Evolutionary conservation across 1,284 basidiomycete species (phyloP).

Genomic region (Sphagnurus paluster): DNA sequence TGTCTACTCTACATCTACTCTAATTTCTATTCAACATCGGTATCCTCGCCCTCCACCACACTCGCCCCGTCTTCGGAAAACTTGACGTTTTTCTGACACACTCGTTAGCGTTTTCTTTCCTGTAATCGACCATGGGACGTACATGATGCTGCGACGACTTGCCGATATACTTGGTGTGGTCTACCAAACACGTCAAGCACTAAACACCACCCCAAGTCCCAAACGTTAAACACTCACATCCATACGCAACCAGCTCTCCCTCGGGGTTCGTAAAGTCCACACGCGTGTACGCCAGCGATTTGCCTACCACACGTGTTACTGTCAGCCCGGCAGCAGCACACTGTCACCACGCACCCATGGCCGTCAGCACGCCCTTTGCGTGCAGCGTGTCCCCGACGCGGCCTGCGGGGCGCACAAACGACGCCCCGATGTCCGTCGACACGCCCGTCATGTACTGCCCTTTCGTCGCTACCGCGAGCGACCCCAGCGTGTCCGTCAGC

Average conservation of each 20-base stretch:
- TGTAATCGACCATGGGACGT: constrained; percentile 27
- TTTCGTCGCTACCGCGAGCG: constrained; percentile 78
- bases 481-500: constrained; percentile 84
- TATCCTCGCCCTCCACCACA: constrained; percentile 66
- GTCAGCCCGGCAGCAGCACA: background rate
- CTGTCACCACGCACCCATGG: constrained; percentile 49
- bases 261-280: constrained; percentile 73
- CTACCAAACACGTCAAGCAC: constrained; percentile 35
- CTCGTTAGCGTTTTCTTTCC: too few species aligned
- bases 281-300: constrained; percentile 79
- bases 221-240: constrained; percentile 48
- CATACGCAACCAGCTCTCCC: constrained; percentile 83
- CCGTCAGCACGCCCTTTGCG: constrained; percentile 61
- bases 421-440: constrained; percentile 84
- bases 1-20: background rate
- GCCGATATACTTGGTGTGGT: constrained; percentile 88
- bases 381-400: constrained; percentile 62
- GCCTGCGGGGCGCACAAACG: constrained; percentile 77
- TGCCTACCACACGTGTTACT: constrained; percentile 51
- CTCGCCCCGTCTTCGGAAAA: constrained; percentile 78
- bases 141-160: constrained; percentile 69
- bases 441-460: constrained; percentile 87
- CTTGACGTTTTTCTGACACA: constrained; percentile 68
- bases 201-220: background rate
- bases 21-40: constrained; percentile 36